Percentiles rank a stretch among this genome's conserved stretches.
Conservation (phyloP, 306 rosid genomes). For the Hippophae tibetana region DNA sequence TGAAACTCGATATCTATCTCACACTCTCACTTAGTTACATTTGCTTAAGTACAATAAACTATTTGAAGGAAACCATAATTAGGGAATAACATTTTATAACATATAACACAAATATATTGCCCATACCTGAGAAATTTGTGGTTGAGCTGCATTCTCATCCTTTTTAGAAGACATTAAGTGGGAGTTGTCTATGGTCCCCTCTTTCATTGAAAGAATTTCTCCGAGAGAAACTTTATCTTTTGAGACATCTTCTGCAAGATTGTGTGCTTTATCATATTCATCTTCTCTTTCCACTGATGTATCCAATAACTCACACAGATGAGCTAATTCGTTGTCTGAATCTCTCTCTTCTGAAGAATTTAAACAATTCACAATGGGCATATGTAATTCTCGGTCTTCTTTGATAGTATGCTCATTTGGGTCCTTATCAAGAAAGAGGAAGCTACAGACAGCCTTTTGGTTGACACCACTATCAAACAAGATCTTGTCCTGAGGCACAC, state of each 20-base stretch:
- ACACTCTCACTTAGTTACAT: too few species aligned
- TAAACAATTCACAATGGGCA: constrained; percentile 7
- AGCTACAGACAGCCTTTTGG: constrained; percentile 27
- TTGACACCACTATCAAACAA: constrained; percentile 30
- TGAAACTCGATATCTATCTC: too few species aligned
- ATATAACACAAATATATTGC: neutral
- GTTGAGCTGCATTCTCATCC: constrained; percentile 19
- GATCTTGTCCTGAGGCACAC: constrained; percentile 40
- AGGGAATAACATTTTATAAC: neutral
- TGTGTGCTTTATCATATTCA: constrained; percentile 12
- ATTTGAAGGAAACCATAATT: too few species aligned
- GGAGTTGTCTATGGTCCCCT: constrained; percentile 7
- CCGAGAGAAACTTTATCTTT: constrained; percentile 16
- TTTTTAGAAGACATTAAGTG: constrained; percentile 17
- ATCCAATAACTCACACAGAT: constrained; percentile 23
- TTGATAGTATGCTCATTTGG: constrained; percentile 14
- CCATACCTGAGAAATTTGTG: constrained; percentile 41
- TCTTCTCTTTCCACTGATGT: constrained; percentile 16
- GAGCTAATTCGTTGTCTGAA: constrained; percentile 21
- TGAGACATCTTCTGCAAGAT: constrained; percentile 19
- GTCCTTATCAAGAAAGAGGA: constrained; percentile 18
- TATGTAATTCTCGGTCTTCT: constrained; percentile 23
- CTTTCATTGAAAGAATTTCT: constrained; percentile 15
- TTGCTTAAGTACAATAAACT: too few species aligned
- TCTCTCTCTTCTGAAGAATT: constrained; percentile 21